Base-by-base conservation (phyloP, 768 basidiomycete genomes). In the Jaapia argillacea region DNA sequence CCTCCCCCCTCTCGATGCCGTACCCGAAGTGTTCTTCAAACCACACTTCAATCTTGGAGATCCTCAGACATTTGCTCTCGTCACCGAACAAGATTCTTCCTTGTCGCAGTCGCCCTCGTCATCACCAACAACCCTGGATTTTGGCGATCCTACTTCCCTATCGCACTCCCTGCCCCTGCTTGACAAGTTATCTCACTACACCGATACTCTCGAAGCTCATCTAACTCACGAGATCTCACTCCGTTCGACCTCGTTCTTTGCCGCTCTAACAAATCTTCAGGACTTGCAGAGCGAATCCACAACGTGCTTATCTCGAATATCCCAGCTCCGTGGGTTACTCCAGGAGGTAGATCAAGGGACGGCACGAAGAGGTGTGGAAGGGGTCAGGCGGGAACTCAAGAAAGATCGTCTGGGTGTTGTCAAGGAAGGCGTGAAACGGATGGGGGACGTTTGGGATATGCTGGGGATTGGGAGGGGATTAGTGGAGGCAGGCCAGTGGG, bases 201-300 rank as follows among this genome's bases (percentile, higher is more conserved):
- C 93, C 2, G 96, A 97, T 58, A 85, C 85, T 1, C 77, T 98
- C 48, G 96, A 99, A 58, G 81, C 90, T 47, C 94, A 99, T 61
- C 84, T 99, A 44, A 77, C 93, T 3, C 80, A 80, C 47, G 96
- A 98, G 62, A 93, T 99, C 36, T 85, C 85, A 6, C 67, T 85
- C 6, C 84, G 94, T 12, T 89, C 92, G 0, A 76, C 87, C 1
- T 90, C 91, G 1, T 99, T 99, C 74, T 99, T 98, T 54, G 84
- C 93, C 4, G 96, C 96, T 5, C 75, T 99, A 27, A 77, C 90
- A 5, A 99, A 99, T 60, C 70, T 99, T 5, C 87, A 96, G 54
- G 85, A 90, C 49, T 75, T 99, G 7, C 90, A 92, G 55, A 76
- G 85, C 4, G 90, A 96, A 57, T 93, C 91, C 0, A 75, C 83